Conservation (phyloP, 441 rosid genomes). For the Populus hybrid region DNA sequence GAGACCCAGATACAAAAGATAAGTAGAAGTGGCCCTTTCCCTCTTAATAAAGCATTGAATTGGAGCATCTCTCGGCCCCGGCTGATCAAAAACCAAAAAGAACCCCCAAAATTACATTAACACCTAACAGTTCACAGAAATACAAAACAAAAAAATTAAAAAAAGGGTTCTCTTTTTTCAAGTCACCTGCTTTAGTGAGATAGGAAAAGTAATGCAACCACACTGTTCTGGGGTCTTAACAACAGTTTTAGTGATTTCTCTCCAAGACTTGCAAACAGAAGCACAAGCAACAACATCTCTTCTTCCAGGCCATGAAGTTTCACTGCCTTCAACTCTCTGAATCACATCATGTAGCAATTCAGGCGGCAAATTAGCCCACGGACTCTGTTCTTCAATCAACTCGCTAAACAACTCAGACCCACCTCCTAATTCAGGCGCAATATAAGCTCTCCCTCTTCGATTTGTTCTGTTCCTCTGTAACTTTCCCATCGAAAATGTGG, state of each 20-base stretch:
- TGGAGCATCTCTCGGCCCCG: conserved; percentile 80
- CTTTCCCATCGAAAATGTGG: conserved; percentile 30
- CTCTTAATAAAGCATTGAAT: conserved; percentile 88
- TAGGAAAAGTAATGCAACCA: conserved; percentile 69
- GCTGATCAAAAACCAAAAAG: conserved; percentile 41
- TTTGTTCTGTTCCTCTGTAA: conserved; percentile 26
- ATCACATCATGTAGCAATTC: conserved; percentile 63
- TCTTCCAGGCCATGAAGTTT: conserved; percentile 68
- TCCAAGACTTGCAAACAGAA: conserved; percentile 82
- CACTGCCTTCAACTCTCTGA: conserved; percentile 52
- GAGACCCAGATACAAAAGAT: conserved; percentile 68
- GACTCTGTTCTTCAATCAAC: too few species aligned
- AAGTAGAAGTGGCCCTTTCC: conserved; percentile 67
- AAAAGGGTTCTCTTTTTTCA: too few species aligned
- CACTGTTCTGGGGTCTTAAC: conserved; percentile 68
- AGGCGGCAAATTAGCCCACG: too few species aligned
- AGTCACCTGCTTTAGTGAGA: conserved; percentile 74
- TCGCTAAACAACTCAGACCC: too few species aligned
- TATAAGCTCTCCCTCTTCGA: conserved; percentile 51
- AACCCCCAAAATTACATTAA: not conserved
- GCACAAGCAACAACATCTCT: conserved; percentile 86
- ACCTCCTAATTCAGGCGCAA: too few species aligned
- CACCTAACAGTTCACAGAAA: not conserved
- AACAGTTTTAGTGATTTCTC: conserved; percentile 58
- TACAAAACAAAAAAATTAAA: not conserved